phyloP scores from a whole-genome alignment of 2,329 filamentous ascomycete species.

The Fusarium staphyleae region DNA sequence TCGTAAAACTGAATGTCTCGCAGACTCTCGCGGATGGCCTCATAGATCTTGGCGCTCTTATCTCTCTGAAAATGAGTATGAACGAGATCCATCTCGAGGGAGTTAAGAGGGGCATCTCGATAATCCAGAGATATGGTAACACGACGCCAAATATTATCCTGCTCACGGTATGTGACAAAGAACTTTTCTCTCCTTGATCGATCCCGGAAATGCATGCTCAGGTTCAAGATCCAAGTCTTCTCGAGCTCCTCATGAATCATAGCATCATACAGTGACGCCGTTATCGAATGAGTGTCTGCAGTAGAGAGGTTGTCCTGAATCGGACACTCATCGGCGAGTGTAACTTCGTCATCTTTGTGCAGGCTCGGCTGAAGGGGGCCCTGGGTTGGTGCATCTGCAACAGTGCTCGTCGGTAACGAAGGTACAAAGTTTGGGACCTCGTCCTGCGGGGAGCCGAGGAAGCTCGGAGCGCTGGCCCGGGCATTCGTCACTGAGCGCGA shows the following conservation, averaged over 20 bases:
- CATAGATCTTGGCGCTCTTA: constrained; percentile 92
- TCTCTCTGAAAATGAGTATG: constrained; percentile 84
- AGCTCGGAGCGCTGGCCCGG: constrained; percentile 58
- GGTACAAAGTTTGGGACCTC: constrained; percentile 26
- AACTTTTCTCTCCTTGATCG: constrained; percentile 94
- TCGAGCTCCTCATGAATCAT: constrained; percentile 84
- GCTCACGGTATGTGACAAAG: constrained; percentile 92
- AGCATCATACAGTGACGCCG: constrained; percentile 64
- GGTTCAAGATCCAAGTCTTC: constrained; percentile 90
- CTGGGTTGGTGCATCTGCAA: constrained; percentile 21
- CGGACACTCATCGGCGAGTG: constrained; percentile 31
- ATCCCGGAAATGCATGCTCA: constrained; percentile 98
- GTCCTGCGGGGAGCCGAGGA: constrained; percentile 44
- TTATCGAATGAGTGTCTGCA: constrained; percentile 56
- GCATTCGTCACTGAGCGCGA: constrained; percentile 44
- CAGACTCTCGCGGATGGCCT: constrained; percentile 90
- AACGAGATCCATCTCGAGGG: constrained; percentile 83
- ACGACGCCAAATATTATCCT: constrained; percentile 79
- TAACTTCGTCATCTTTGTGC: constrained; percentile 32
- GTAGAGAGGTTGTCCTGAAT: constrained; percentile 45
- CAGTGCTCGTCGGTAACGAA: constrained; percentile 24
- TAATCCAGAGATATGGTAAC: constrained; percentile 97
- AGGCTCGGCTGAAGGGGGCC: constrained; percentile 4
- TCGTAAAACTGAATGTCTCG: constrained; percentile 95
- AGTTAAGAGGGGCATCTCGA: constrained; percentile 77